A percentile compares a stretch with the other conserved stretches of the same genome.
phyloP scores from a whole-genome alignment of 1,284 basidiomycete genomes.

The Puccinia hordei region DNA sequence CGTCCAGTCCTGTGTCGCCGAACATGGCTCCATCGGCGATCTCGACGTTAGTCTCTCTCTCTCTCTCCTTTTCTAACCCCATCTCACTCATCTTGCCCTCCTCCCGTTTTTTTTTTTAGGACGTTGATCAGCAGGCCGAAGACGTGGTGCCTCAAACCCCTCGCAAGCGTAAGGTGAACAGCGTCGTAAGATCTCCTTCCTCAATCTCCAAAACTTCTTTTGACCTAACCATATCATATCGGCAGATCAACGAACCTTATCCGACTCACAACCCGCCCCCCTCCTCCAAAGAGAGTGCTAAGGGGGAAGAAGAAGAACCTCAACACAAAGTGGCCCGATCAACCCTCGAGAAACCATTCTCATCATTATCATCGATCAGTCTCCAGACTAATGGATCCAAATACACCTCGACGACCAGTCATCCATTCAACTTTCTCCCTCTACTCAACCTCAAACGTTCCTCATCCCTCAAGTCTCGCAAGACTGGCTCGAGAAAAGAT shows the following conservation, averaged over 20 bases:
- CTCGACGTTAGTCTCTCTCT: not conserved
- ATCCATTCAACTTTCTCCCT: not conserved
- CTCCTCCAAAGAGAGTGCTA: not conserved
- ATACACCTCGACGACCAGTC: not conserved
- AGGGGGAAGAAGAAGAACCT: not conserved
- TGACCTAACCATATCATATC: not conserved
- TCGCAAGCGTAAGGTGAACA: slow-evolving; percentile 10
- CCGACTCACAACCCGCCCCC: too few species aligned
- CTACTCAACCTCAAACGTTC: not conserved
- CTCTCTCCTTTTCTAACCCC: not conserved
- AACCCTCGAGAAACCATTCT: not conserved
- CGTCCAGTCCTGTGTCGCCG: slow-evolving; percentile 11
- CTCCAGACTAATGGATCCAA: not conserved
- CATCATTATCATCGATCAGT: not conserved
- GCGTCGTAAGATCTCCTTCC: not conserved
- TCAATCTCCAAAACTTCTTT: too few species aligned
- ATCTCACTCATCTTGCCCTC: not conserved
- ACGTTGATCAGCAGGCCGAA: not conserved
- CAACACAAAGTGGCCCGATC: not conserved
- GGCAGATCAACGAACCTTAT: too few species aligned
- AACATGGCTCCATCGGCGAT: not conserved
- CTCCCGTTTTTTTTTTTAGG: not conserved
- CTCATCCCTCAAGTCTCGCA: too few species aligned
- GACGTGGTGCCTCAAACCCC: not conserved
- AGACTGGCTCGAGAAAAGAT: too few species aligned